phyloP scores from a whole-genome alignment of 345 rosid genomes.

The Gossypium raimondii region DNA sequence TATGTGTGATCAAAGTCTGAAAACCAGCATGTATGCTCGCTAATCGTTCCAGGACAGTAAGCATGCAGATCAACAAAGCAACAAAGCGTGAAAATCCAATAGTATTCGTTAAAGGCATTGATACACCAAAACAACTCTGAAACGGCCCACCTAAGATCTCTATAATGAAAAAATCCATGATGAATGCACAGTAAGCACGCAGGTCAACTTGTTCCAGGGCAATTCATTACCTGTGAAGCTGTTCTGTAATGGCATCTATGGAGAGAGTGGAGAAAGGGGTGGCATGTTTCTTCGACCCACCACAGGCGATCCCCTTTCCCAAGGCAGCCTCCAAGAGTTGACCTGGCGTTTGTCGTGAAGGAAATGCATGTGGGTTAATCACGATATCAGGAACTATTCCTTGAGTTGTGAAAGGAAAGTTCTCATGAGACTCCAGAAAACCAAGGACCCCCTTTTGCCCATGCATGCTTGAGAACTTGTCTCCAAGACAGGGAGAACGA shows the following conservation, averaged over 20 bases:
- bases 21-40: neutral
- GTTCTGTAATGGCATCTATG: constrained; percentile 65
- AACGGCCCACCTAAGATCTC: neutral
- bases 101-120: neutral
- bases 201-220: neutral
- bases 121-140: neutral
- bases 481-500: constrained; percentile 84
- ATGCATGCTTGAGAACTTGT: constrained; percentile 96
- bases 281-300: constrained; percentile 58
- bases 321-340: constrained; percentile 92
- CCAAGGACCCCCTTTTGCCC: constrained; percentile 98
- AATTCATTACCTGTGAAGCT: constrained; percentile 67
- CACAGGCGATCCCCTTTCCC: constrained; percentile 82
- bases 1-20: neutral
- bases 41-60: too few relatives aligned
- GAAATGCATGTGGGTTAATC: constrained; percentile 89
- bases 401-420: constrained; percentile 82
- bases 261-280: constrained; percentile 87
- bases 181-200: neutral
- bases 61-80: too few relatives aligned
- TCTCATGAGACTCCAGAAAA: constrained; percentile 79
- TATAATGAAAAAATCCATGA: neutral
- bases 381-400: constrained; percentile 93
- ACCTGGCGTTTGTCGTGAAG: constrained; percentile 90
- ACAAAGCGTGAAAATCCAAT: too few relatives aligned